Base-by-base conservation (phyloP, 2,329 filamentous ascomycete species). In the Paraconiothyrium brasiliense region DNA sequence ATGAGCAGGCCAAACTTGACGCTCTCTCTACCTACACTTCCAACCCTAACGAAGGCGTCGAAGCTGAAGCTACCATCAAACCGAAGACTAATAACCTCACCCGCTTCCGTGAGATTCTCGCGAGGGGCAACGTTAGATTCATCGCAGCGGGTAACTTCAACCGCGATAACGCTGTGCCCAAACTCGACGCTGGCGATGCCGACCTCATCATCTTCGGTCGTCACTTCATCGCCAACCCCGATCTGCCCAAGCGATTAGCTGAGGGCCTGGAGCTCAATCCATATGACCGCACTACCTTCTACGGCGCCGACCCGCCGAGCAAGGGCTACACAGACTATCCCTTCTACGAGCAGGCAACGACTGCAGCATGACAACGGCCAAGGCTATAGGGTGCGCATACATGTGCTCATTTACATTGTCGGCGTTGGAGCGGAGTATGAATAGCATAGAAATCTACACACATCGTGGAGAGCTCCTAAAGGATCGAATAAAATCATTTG, bases 61-160 rank as follows among this genome's bases (percentile, higher is more conserved):
- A 78, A 51, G 72, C 72, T n/a, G 75, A 77, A 59, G 73, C 70
- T 4, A 73, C 72, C 10, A 64, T 66, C n/a, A 68, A 69, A 46
- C 54, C 60, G 24, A 69, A 69, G 54, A 64, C 62, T 6, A 71
- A 78, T 32, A 71, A 65, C 13, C 73, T 81, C 6, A 51, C 65
- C 22, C 70, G 75, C 37, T 70, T 81, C 60, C 82, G 84, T 22
- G 65, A 79, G 11, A 87, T 87, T 61, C 83, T 86, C 55, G 65
- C 54, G 58, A 78, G 64, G 62, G 81, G 80, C 2, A 73, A 77
- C 6, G 84, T 85, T 0, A 85, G 85, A 0, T 86, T 88, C 73
- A 81, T 88, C 63, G 83, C 85, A 0, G 85, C 83, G 0, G 86
- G 86, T 6, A 85, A 85, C 0, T 88, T 83, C 73, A 78, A 84